Evolutionary conservation across 305 asterid species (phyloP).

Genomic region (Fraxinus ornus): DNA sequence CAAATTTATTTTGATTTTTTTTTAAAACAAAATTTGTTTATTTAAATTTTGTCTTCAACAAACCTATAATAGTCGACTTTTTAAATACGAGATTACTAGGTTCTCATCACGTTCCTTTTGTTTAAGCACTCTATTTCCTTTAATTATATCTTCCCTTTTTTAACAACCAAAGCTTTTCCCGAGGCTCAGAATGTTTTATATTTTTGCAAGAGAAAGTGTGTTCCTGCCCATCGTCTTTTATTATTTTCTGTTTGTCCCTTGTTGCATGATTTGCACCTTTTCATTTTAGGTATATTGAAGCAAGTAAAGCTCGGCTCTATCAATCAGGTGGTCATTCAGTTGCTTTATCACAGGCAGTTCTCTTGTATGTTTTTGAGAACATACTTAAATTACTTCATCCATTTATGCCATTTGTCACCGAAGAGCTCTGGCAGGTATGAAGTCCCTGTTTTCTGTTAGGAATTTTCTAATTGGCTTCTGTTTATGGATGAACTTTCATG

Average conservation of each 20-base stretch:
- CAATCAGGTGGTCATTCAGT: slow-evolving; percentile 56
- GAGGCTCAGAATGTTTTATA: neutral
- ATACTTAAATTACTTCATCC: slow-evolving; percentile 88
- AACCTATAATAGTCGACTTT: neutral
- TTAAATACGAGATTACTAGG: neutral
- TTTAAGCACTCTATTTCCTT: neutral
- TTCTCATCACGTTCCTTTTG: neutral
- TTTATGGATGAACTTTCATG: neutral
- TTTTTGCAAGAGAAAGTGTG: neutral
- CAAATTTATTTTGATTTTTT: neutral
- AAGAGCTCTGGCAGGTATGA: slow-evolving; percentile 96
- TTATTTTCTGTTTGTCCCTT: slow-evolving; percentile 10
- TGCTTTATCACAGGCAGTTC: slow-evolving; percentile 76
- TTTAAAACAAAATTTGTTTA: neutral
- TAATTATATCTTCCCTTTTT: neutral
- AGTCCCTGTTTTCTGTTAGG: neutral
- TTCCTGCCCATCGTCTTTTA: neutral
- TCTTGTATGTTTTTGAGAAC: slow-evolving; percentile 74
- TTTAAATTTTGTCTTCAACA: neutral
- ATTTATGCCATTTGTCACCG: slow-evolving; percentile 97
- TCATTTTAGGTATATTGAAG: slow-evolving; percentile 86
- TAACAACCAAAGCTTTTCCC: neutral
- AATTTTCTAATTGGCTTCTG: neutral
- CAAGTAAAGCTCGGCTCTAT: slow-evolving; percentile 89
- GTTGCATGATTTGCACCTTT: slow-evolving; percentile 19